These are phyloP conservation scores for Cinnamomum chago DNA, from an alignment of 164 flowering plant genomes.

Conservation along the genomic window DNA sequence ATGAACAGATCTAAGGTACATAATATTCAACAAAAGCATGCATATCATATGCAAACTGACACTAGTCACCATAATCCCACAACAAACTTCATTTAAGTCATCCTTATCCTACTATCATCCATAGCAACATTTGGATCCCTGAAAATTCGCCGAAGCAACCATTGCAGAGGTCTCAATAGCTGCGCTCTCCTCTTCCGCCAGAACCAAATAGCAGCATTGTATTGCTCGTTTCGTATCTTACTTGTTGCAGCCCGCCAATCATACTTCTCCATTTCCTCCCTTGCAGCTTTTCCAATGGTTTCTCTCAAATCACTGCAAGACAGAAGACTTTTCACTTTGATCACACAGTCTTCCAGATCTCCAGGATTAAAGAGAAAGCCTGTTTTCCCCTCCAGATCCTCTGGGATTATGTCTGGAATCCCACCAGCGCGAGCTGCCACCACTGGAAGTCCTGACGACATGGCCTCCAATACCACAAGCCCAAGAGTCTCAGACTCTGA, in stretches of 20 bases:
- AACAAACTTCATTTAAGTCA: neutral
- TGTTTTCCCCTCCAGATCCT: conserved; percentile 71
- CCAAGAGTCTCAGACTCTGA: conserved; percentile 99
- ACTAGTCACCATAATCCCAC: neutral
- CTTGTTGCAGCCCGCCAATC: conserved; percentile 90
- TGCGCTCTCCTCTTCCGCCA: conserved; percentile 85
- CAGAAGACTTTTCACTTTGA: conserved; percentile 65
- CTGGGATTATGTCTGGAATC: conserved; percentile 82
- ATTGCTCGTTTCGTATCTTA: conserved; percentile 81
- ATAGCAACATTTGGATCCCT: conserved; percentile 47
- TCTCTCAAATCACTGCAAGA: conserved; percentile 48
- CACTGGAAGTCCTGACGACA: conserved; percentile 96
- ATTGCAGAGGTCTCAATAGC: conserved; percentile 61
- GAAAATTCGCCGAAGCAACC: conserved; percentile 49
- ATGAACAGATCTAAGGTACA: neutral
- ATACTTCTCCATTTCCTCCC: conserved; percentile 85
- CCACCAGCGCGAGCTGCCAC: conserved; percentile 97
- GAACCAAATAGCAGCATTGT: conserved; percentile 96
- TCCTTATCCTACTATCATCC: conserved; percentile 23
- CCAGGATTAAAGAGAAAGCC: conserved; percentile 75
- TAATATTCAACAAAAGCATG: conserved; percentile 2
- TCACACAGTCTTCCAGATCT: conserved; percentile 82
- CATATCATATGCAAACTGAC: neutral
- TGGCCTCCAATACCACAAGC: conserved; percentile 92
- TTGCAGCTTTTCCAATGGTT: conserved; percentile 74